Evolutionary conservation across 352 stramenopile species (phyloP).

Genomic region (Lagenidium sp.): DNA sequence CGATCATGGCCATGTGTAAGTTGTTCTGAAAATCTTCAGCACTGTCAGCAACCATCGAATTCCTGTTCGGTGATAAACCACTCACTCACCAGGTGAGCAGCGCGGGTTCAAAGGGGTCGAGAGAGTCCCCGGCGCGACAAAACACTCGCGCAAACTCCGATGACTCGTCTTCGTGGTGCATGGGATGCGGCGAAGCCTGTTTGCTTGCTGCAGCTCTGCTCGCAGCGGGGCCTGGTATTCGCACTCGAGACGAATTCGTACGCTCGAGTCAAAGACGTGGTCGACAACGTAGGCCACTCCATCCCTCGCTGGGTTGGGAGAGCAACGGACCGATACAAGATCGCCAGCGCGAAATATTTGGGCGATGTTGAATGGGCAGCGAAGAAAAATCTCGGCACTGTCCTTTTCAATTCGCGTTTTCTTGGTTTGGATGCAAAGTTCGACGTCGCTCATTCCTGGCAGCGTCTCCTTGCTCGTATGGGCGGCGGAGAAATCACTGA

Average conservation of each 20-base stretch:
- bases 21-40: slow-evolving; percentile 1
- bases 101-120: slow-evolving; percentile 1
- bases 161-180: slow-evolving; percentile 5
- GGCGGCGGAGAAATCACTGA: slow-evolving; percentile 20
- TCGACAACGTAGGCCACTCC: neutral
- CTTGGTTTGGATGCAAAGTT: slow-evolving; percentile 11
- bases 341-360: slow-evolving; percentile 6
- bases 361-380: too few species aligned
- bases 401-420: slow-evolving; percentile 4
- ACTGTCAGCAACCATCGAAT: neutral
- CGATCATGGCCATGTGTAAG: slow-evolving; percentile 12
- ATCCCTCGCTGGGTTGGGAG: neutral
- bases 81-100: neutral
- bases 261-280: neutral
- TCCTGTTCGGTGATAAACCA: neutral
- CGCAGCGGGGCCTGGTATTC: neutral
- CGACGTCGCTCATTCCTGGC: slow-evolving; percentile 2
- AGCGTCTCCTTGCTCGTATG: slow-evolving; percentile 9
- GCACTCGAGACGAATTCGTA: neutral
- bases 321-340: neutral
- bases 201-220: neutral
- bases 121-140: slow-evolving; percentile 11
- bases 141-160: slow-evolving; percentile 13
- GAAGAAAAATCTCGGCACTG: slow-evolving; percentile 7
- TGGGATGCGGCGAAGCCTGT: neutral